Conservation (phyloP, 75 land plant genomes). For the Sequoiadendron giganteum region DNA sequence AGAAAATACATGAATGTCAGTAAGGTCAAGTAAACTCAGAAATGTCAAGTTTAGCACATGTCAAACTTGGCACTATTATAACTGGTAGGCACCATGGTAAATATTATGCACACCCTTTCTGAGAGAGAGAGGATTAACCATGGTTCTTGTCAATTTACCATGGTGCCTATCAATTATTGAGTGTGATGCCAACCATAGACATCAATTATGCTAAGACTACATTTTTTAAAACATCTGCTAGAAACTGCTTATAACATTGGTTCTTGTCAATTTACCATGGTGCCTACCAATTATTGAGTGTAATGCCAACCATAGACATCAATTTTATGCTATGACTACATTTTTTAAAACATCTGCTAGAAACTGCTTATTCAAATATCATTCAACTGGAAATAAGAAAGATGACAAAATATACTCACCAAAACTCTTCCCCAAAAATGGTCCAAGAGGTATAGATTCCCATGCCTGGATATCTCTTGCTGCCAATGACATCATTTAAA, state of each 20-base stretch:
- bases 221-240: not conserved
- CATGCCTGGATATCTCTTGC: conserved; percentile 98
- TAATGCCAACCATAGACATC: not conserved
- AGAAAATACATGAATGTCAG: too few relatives aligned
- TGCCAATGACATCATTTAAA: conserved; percentile 18
- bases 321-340: not conserved
- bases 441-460: conserved; percentile 97
- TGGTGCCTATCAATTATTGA: not conserved
- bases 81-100: too few relatives aligned
- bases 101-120: too few relatives aligned
- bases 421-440: conserved; percentile 97
- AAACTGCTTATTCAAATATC: conserved; percentile 36
- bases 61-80: too few relatives aligned
- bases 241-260: conserved; percentile 15
- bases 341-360: not conserved
- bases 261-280: not conserved
- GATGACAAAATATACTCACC: conserved; percentile 74
- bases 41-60: too few relatives aligned
- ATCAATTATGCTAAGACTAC: not conserved
- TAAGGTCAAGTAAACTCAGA: too few relatives aligned
- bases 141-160: not conserved
- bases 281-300: not conserved
- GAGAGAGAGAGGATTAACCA: too few relatives aligned
- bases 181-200: not conserved
- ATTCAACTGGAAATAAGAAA: conserved; percentile 91